phyloP scores from a whole-genome alignment of 768 basidiomycete species.

The Suillus alpinus region DNA sequence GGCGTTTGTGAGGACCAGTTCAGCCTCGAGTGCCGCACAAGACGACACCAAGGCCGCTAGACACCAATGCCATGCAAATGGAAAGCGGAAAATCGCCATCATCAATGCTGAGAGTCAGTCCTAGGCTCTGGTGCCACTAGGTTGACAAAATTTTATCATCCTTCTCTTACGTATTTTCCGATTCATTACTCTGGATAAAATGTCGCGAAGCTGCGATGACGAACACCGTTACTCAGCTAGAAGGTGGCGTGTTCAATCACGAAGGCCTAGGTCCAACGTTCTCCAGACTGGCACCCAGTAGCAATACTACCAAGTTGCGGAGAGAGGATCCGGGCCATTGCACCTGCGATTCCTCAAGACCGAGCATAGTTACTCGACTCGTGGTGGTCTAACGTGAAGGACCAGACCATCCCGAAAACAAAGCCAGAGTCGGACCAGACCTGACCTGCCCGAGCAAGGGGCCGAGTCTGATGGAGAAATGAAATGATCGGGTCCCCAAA shows the following conservation, averaged over 20 bases:
- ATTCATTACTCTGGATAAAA: not conserved
- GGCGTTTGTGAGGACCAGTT: slow-evolving; percentile 23
- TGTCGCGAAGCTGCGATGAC: not conserved
- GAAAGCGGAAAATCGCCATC: not conserved
- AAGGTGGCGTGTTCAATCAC: not conserved
- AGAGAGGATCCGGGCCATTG: not conserved
- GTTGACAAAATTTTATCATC: not conserved
- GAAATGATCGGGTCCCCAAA: not conserved
- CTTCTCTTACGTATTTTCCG: not conserved
- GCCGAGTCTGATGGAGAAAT: not conserved
- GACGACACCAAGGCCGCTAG: slow-evolving; percentile 7
- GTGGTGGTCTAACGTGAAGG: not conserved
- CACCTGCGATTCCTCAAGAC: not conserved
- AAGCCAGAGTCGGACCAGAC: not conserved
- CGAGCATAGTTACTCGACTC: not conserved
- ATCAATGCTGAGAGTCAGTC: not conserved
- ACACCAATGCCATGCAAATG: too few species aligned
- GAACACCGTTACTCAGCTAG: not conserved
- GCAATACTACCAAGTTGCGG: not conserved
- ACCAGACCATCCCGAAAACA: not conserved
- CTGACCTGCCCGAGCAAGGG: not conserved
- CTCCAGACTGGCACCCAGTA: not conserved
- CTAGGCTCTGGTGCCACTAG: not conserved
- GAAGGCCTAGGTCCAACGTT: not conserved
- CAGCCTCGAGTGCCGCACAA: slow-evolving; percentile 15